Base-by-base conservation (phyloP, 1,284 basidiomycete genomes). In the Tilletia caries region DNA sequence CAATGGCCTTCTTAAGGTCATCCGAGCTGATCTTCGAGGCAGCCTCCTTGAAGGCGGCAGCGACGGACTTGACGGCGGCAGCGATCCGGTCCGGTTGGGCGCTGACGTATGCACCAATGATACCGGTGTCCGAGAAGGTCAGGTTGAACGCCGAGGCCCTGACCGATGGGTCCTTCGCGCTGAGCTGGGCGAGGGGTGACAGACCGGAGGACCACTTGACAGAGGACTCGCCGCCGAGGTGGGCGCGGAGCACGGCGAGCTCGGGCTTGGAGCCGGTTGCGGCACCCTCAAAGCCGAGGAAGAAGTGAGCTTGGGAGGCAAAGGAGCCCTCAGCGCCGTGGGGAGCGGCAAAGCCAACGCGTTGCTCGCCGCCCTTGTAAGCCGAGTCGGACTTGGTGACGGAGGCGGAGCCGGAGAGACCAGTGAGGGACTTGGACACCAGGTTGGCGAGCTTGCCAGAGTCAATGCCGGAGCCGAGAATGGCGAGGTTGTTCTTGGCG, bases 301-400 rank as follows among this genome's bases (percentile, higher is more conserved):
- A 77, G 65, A 81, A 79, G 75, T 83, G 80, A 52, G 75, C 79
- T 65, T 73, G 68, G 66, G 73, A 68, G 50, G 75, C 76, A 32
- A 67, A 74, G 37, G 72, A 74, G 71, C 72, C 70, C 64, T 76
- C 75, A n/a, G 72, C 65, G 34, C 78, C 79, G 70, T 82, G 79
- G 13, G 77, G 71, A 23, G 79, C 76, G 23, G 73, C 67, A 58
- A 76, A 79, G 44, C 76, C 73, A 3, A 79, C 73, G 20, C 81
- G 78, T 71, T 73, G 75, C 66, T 82, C 81, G 66, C 81, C 81
- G 64, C 81, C 81, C 73, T 76, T 79, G 80, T 83, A 83, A 71
- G 79, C 78, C 65, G 76, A 69, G n/a, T 74, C 62, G 27, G 76
- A 66, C 58, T 67, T 66, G 27, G 66, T 62, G 64, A 79, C 52